Conservation (phyloP, 176 grass and related monocot genomes). For the Cymbopogon citratus region DNA sequence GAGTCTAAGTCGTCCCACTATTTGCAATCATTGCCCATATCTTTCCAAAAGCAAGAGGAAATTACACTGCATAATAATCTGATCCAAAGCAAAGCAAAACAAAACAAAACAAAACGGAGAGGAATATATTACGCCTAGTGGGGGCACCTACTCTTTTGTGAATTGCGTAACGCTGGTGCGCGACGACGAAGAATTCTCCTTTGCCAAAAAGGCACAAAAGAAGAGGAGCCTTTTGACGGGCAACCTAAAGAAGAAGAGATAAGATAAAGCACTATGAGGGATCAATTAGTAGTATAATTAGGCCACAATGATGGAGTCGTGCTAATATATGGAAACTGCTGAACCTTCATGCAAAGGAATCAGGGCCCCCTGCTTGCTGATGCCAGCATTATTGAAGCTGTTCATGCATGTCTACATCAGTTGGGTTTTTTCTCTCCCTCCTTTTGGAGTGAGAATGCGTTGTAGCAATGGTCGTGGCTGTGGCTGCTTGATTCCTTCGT, state of each 20-base stretch:
- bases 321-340: background rate
- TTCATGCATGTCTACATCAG: constrained; percentile 13
- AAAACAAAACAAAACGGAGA: constrained; percentile 16
- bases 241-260: constrained; percentile 55
- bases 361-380: constrained; percentile 29
- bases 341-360: constrained; percentile 19
- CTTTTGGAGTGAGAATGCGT: constrained; percentile 14
- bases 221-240: constrained; percentile 40
- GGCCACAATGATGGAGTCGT: constrained; percentile 21
- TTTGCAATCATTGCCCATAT: constrained; percentile 36
- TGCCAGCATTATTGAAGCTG: constrained; percentile 41
- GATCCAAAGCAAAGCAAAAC: constrained; percentile 27
- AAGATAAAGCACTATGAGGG: constrained; percentile 49
- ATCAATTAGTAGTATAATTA: constrained; percentile 39
- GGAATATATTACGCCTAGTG: constrained; percentile 31
- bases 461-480: constrained; percentile 33
- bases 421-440: background rate
- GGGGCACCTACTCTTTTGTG: constrained; percentile 37
- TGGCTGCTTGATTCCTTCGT: constrained; percentile 49
- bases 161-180: constrained; percentile 61
- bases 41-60: constrained; percentile 38
- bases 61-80: constrained; percentile 15
- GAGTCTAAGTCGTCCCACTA: background rate
- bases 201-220: constrained; percentile 52
- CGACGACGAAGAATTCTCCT: constrained; percentile 56